Base-by-base conservation (phyloP, 164 flowering plant species). In the Vitis rotundifolia region DNA sequence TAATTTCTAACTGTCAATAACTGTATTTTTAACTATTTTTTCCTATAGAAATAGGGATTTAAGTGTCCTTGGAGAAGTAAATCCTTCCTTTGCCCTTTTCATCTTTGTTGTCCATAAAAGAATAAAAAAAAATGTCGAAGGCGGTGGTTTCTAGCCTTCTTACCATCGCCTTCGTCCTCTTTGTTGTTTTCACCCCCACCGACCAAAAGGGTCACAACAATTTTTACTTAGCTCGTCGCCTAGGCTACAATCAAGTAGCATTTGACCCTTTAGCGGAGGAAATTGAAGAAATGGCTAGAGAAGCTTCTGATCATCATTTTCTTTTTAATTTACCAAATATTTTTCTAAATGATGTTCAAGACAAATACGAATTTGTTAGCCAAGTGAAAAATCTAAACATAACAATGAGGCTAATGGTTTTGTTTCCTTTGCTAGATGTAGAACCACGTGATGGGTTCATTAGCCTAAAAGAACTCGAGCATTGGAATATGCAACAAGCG, bases 361-460 rank as follows among this genome's bases (percentile, higher is more conserved):
- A 77, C n/a, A 72, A 61, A 0, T 29, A 76, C 5, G 77, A 83
- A 3, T 82, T 68, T 65, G 77, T 82, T 37, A 61, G 29, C 10
- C 75, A 80, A 2, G 82, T 77, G 11, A 85, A 86, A 2, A 78
- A 31, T 59, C 28, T 90, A 9, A 87, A 90, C 70, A 69, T 78
- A 15, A 82, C 83, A 0, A 59, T 74, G 71, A 84, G 92, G 80
- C 50, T 88, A 69, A 63, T 72, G 5, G 31, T 76, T 12, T 59
- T 90, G 80, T 90, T 87, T 64, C 95, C 95, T 4, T 19, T 83
- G 73, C 11, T 90, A 12, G 95, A 90, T 67, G 70, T 10, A 7
- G 57, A 67, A 9, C 88, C 91, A 0, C 68, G 67, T 58, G 91
- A 90, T 68, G 87, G 85, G 14, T n/a, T 44, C 2, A 47, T 87